Evolutionary conservation across 1,284 basidiomycete genomes (phyloP).

Genomic region (Cutaneotrichosporon curvatum): DNA sequence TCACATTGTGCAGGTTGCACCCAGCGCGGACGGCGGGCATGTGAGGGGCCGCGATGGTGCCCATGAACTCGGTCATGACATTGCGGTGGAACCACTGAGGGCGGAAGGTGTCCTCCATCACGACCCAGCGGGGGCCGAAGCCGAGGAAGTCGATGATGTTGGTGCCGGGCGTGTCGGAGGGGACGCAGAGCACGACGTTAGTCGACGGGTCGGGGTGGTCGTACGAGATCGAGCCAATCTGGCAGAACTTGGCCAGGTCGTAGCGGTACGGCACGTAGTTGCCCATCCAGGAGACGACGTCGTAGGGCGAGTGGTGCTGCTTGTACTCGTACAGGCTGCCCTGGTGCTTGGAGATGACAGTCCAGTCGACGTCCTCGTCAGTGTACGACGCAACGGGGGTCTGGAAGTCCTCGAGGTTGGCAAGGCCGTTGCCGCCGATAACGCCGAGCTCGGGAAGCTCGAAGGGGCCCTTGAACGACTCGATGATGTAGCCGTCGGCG

Average conservation of each 20-base stretch:
- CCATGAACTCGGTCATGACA: conserved; percentile 36
- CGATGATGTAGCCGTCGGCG: conserved; percentile 51
- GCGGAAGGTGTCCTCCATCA: conserved; percentile 41
- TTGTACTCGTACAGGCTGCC: conserved; percentile 45
- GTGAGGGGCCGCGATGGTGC: conserved; percentile 10
- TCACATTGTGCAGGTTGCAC: conserved; percentile 28
- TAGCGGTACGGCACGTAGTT: conserved; percentile 69
- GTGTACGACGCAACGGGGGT: conserved; percentile 55
- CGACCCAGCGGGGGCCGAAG: conserved; percentile 23
- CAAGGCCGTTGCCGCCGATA: conserved; percentile 57
- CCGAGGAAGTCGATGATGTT: conserved; percentile 35
- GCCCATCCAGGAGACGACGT: conserved; percentile 64
- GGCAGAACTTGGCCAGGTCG: conserved; percentile 58
- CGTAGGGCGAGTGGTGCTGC: conserved; percentile 43
- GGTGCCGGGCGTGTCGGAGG: conserved; percentile 55
- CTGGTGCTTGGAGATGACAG: conserved; percentile 27
- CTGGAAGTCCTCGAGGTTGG: conserved; percentile 60
- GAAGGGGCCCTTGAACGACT: conserved; percentile 59
- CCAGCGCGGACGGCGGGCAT: conserved; percentile 18
- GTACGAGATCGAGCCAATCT: conserved; percentile 59
- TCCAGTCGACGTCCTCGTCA: conserved; percentile 56
- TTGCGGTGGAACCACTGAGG: conserved; percentile 58
- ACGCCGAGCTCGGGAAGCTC: conserved; percentile 61
- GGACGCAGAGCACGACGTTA: conserved; percentile 31
- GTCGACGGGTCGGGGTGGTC: conserved; percentile 38